Evolutionary conservation across 495 filamentous ascomycete species (phyloP), one percentile per base, ranked within the genome.

Genomic region (Talaromyces borbonicus): DNA sequence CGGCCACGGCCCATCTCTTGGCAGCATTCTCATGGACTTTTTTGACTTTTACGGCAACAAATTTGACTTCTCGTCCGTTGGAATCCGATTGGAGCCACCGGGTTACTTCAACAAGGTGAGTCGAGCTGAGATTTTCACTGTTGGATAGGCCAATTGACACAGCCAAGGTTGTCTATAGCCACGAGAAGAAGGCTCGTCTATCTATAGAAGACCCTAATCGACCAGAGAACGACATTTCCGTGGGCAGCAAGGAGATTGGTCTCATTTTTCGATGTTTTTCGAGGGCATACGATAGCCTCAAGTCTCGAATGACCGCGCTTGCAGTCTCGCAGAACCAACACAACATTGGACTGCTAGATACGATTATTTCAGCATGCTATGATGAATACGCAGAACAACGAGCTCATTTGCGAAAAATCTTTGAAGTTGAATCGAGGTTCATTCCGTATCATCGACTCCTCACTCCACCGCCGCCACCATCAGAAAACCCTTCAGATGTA

Each of bases 141-240:
- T 16, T n/a, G 20, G 26, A 6, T 24, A 11, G n/a, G n/a, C n/a
- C n/a, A n/a, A n/a, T 31, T 46, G 5, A 46, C 43, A 4, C 15
- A 5, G 11, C 8, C 9, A n/a, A 46, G 43, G 30, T 46, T 35
- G 43, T 46, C n/a, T 46, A 54, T 23, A 52, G 53, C 35, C 30
- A 36, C 18, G 67, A 78, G 46, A 68, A 71, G 42, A 60, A 68
- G 22, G 61, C 71, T 39, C 69, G 74, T 16, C 66, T 95, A 5
- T 80, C 75, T 2, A 93, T 97, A 49, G 78, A 90, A 43, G 93
- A 98, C 57, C 92, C 92, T 0, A 95, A 97, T 56, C 81, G 83
- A 43, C 61, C 73, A 0, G 63, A 66, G 12, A 96, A 96, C 55
- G 88, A 97, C 52, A 88, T 98, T 11, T 77, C 90, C 2, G 61